These are phyloP conservation scores for Platismatia glauca DNA, from an alignment of 495 filamentous ascomycete genomes.

Conservation along the genomic window DNA sequence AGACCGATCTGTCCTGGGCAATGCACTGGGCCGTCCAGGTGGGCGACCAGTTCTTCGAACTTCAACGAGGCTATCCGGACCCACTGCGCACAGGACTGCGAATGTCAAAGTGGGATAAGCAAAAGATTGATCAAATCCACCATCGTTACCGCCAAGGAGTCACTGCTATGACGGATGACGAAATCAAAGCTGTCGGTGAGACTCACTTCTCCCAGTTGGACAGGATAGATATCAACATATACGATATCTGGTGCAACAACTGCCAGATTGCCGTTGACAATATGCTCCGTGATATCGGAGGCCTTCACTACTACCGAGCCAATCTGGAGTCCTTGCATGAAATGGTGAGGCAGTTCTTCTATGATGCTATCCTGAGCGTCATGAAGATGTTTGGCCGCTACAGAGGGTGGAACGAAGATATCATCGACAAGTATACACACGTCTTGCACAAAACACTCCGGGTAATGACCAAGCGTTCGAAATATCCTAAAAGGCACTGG, in stretches of 20 bases:
- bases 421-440: conserved; percentile 8
- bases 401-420: conserved; percentile 13
- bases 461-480: conserved; percentile 9
- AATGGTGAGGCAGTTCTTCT: conserved; percentile 13
- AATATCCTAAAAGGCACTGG: conserved; percentile 18
- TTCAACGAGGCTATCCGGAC: conserved; percentile 14
- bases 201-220: conserved; percentile 11
- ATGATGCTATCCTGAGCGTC: conserved; percentile 4
- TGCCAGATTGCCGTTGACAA: conserved; percentile 13
- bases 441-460: conserved; percentile 4
- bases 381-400: conserved; percentile 1
- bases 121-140: conserved; percentile 9
- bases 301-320: conserved; percentile 13
- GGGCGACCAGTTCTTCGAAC: conserved; percentile 17
- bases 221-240: conserved; percentile 16
- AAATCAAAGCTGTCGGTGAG: conserved; percentile 15
- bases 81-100: conserved; percentile 12
- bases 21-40: conserved; percentile 18
- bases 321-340: conserved; percentile 14
- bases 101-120: conserved; percentile 15
- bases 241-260: conserved; percentile 17
- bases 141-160: conserved; percentile 13
- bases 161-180: conserved; percentile 16
- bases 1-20: conserved; percentile 8
- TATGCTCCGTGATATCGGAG: conserved; percentile 18